Conservation (phyloP, 1,139 yeast genomes). For the Hemisphaericaspora lyxosophila region DNA sequence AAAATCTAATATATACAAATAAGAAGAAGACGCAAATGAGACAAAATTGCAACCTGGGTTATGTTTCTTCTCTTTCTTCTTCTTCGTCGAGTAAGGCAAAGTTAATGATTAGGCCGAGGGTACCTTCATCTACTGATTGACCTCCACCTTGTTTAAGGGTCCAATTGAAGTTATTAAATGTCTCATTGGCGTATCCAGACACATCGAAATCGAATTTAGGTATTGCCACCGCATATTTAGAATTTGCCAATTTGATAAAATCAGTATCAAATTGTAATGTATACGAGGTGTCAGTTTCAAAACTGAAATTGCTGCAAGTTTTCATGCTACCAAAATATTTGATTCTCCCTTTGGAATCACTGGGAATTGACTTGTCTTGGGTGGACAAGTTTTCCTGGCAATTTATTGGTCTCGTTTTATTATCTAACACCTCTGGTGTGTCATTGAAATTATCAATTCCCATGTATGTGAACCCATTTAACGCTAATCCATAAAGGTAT, state of each 20-base stretch:
- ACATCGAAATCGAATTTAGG: slow-evolving; percentile 48
- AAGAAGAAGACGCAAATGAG: background rate
- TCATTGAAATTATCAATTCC: slow-evolving; percentile 10
- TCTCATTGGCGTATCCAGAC: slow-evolving; percentile 40
- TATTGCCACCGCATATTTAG: slow-evolving; percentile 40
- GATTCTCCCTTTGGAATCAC: slow-evolving; percentile 30
- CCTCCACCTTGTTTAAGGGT: slow-evolving; percentile 39
- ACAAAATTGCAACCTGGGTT: background rate
- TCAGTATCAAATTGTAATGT: slow-evolving; percentile 40
- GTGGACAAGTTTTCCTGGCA: slow-evolving; percentile 16
- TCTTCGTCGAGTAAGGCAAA: slow-evolving; percentile 40
- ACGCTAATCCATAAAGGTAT: slow-evolving; percentile 60
- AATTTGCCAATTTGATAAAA: slow-evolving; percentile 41
- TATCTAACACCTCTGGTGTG: slow-evolving; percentile 4
- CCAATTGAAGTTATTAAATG: slow-evolving; percentile 47
- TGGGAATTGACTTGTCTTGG: slow-evolving; percentile 28
- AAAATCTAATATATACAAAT: slow-evolving; percentile 1
- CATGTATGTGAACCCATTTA: slow-evolving; percentile 54
- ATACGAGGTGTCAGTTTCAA: slow-evolving; percentile 25
- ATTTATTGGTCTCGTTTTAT: slow-evolving; percentile 9
- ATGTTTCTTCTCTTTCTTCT: slow-evolving; percentile 3
- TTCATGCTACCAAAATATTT: slow-evolving; percentile 30
- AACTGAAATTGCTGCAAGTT: slow-evolving; percentile 34
- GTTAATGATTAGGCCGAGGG: slow-evolving; percentile 38
- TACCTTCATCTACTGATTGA: slow-evolving; percentile 39